Conservation (phyloP, 306 rosid genomes). For the Quercus mongolica region DNA sequence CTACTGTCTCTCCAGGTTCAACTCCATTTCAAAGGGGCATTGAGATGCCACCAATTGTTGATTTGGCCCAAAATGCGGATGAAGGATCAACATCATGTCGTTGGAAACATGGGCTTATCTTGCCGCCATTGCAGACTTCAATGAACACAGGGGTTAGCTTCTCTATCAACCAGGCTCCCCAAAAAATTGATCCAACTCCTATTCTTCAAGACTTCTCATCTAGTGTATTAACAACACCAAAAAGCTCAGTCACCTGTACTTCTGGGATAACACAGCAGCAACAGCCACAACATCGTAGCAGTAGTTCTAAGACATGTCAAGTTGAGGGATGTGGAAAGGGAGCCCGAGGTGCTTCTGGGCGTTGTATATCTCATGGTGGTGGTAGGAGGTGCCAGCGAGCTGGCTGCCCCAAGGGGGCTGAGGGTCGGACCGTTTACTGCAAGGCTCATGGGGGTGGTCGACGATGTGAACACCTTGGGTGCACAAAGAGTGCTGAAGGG, state of each 20-base stretch:
- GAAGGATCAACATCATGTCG: conserved; percentile 62
- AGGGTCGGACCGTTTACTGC: conserved; percentile 93
- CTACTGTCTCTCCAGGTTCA: conserved; percentile 45
- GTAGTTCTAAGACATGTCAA: conserved; percentile 74
- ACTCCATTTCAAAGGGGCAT: conserved; percentile 40
- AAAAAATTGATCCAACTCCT: conserved; percentile 38
- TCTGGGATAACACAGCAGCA: conserved; percentile 64
- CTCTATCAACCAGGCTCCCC: conserved; percentile 39
- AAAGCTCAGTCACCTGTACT: conserved; percentile 77
- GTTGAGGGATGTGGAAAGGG: conserved; percentile 93
- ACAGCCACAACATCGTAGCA: conserved; percentile 41
- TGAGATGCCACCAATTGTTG: conserved; percentile 40
- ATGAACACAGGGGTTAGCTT: conserved; percentile 27
- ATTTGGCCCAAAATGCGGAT: conserved; percentile 43
- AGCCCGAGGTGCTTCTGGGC: conserved; percentile 95
- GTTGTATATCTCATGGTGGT: conserved; percentile 94
- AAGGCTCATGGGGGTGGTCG: conserved; percentile 99
- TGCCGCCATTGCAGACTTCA: conserved; percentile 36
- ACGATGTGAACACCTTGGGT: conserved; percentile 85
- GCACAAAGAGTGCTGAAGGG: conserved; percentile 99
- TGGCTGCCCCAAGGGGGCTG: conserved; percentile 97
- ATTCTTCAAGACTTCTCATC: conserved; percentile 49
- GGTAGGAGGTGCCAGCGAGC: conserved; percentile 89
- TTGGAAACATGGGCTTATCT: conserved; percentile 46
- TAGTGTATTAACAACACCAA: conserved; percentile 42